Base-by-base conservation (phyloP, 225 moss, liverwort and hornwort genomes). In the Sphagnum tenellum region DNA sequence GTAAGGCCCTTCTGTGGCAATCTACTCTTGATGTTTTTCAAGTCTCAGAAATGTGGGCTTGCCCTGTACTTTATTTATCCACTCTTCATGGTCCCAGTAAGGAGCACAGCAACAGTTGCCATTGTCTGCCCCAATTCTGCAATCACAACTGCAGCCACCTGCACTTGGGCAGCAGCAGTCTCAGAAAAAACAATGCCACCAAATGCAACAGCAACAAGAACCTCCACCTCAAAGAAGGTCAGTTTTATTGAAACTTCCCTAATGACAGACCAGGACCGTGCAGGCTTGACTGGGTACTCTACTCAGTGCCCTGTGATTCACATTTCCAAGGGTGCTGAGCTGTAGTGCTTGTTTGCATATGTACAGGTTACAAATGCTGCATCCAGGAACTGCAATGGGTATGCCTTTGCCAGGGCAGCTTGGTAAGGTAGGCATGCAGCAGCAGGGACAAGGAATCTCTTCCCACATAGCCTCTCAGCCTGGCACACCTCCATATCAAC, bases 291-390 rank as follows among this genome's bases (percentile, higher is more conserved):
- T 29, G 29, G 29, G 29, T 29, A 29, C 29, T 29, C 29, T 29
- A 29, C 29, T 29, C 29, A 29, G 29, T 29, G 29, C 29, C 29
- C 29, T 29, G 29, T 29, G 29, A 29, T 29, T 29, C 29, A 29
- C 29, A 29, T 29, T 29, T 29, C 29, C 29, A 29, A 29, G 29
- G 29, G 29, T 29, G 29, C 29, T 29, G 29, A 29, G 29, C 52
- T 52, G 52, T 5, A 52, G 0, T 5, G 52, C 52, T 52, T 52
- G 53, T 14, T 29, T 67, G 44, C 58, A 9, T 65, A 64, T 61
- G 12, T 67, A 59, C 70, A 77, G 77, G 81, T 72, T 77, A 74
- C 81, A 74, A 74, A 71, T 57, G 55, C 72, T 69, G 14, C 81
- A 81, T 71, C 63, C 69, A 44, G 61, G 72, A 77, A 49, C 67